Evolutionary conservation across 139 green algal species (phyloP).

Genomic region (Closterium sp.): DNA sequence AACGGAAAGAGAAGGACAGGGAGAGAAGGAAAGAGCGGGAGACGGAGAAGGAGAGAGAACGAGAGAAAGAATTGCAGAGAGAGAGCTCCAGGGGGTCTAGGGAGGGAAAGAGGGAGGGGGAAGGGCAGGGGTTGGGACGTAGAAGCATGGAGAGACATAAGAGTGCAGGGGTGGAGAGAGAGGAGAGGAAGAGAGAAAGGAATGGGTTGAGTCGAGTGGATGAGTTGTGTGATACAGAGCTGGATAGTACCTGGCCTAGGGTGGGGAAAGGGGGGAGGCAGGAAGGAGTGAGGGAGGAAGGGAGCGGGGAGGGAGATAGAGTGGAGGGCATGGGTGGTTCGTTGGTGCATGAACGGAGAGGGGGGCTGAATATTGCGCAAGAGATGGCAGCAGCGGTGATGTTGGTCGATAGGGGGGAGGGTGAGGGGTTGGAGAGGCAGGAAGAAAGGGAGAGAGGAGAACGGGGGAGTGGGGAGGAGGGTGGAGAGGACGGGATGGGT

Average conservation of each 20-base stretch:
- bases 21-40: not conserved
- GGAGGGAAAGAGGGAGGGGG: not conserved
- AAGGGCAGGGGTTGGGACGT: not conserved
- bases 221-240: not conserved
- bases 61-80: not conserved
- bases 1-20: not conserved
- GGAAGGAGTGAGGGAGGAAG: not conserved
- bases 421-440: not conserved
- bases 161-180: not conserved
- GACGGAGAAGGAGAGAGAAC: not conserved
- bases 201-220: not conserved
- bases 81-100: not conserved
- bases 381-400: not conserved
- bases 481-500: not conserved
- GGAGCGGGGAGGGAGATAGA: not conserved
- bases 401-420: not conserved
- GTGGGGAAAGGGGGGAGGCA: not conserved
- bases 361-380: not conserved
- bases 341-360: not conserved
- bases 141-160: not conserved
- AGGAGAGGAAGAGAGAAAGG: not conserved
- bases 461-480: not conserved
- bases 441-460: not conserved
- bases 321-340: no score
- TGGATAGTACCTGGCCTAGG: not conserved